Evolutionary conservation across 805 yeast species (phyloP).

Genomic region (Jamesozyma lodderae): DNA sequence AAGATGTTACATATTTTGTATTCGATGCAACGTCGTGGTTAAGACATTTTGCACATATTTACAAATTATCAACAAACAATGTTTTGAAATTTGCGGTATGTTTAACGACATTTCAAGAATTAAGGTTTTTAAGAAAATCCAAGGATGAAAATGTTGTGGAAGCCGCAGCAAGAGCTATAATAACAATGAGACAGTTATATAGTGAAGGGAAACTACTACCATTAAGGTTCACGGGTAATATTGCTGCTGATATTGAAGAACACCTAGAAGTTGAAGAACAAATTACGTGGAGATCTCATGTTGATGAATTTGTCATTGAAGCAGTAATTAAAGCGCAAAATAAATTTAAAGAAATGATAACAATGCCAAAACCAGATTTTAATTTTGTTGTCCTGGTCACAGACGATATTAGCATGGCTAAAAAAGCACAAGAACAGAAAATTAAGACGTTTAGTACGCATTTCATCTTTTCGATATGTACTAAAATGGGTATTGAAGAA

Average conservation of each 20-base stretch:
- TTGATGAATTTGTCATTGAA: slow-evolving; percentile 59
- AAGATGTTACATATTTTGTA: slow-evolving; percentile 47
- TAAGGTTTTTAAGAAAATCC: slow-evolving; percentile 60
- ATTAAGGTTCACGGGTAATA: slow-evolving; percentile 58
- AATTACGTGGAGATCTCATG: slow-evolving; percentile 60
- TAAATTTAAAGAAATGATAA: slow-evolving; percentile 4
- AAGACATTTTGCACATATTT: slow-evolving; percentile 69
- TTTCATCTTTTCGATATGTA: slow-evolving; percentile 28
- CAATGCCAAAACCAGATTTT: slow-evolving; percentile 31
- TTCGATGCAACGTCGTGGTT: slow-evolving; percentile 76
- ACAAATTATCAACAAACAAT: slow-evolving; percentile 53
- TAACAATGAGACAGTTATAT: slow-evolving; percentile 59
- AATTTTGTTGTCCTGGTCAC: slow-evolving; percentile 56
- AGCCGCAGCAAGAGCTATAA: slow-evolving; percentile 73
- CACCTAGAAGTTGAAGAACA: slow-evolving; percentile 67
- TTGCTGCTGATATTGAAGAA: slow-evolving; percentile 60
- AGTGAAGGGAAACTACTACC: slow-evolving; percentile 48
- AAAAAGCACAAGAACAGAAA: slow-evolving; percentile 38
- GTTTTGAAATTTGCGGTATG: slow-evolving; percentile 59
- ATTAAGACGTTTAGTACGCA: slow-evolving; percentile 29
- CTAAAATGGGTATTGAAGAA: slow-evolving; percentile 10
- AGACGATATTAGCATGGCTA: slow-evolving; percentile 65
- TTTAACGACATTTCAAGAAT: slow-evolving; percentile 67
- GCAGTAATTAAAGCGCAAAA: slow-evolving; percentile 32
- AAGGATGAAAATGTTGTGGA: slow-evolving; percentile 67